Percentiles rank a stretch among this genome's conserved stretches.
Conservation (phyloP, 192 early-diverging fungal species). For the Coemansia erecta region DNA sequence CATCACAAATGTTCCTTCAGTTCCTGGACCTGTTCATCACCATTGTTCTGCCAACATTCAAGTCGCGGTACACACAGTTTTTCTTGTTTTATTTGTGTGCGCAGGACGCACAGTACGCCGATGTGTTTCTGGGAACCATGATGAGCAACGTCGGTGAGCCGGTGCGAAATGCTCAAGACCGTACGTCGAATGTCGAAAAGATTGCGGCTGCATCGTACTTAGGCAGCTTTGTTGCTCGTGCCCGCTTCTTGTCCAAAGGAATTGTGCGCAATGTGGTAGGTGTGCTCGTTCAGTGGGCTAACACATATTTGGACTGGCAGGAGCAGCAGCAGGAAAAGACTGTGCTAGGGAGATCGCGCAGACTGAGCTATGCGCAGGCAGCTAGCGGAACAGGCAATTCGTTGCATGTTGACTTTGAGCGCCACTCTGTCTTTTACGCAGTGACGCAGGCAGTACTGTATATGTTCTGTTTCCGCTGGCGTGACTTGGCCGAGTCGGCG, state of each 20-base stretch:
- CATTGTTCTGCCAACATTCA: slow-evolving; percentile 79
- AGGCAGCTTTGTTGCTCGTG: slow-evolving; percentile 84
- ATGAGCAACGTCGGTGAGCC: slow-evolving; percentile 56
- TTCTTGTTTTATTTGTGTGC: slow-evolving; percentile 81
- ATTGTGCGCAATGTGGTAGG: slow-evolving; percentile 66
- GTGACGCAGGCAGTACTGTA: slow-evolving; percentile 88
- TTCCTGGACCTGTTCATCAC: slow-evolving; percentile 79
- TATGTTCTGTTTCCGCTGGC: slow-evolving; percentile 94
- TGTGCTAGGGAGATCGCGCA: background rate
- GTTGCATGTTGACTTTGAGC: slow-evolving; percentile 54
- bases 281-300: slow-evolving; percentile 67
- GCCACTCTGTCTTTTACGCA: slow-evolving; percentile 81
- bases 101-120: slow-evolving; percentile 63
- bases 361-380: slow-evolving; percentile 2
- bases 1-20: slow-evolving; percentile 61
- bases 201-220: slow-evolving; percentile 81
- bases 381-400: background rate
- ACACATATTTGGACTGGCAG: slow-evolving; percentile 65
- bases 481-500: slow-evolving; percentile 61
- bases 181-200: slow-evolving; percentile 64
- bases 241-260: slow-evolving; percentile 65
- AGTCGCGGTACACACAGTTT: slow-evolving; percentile 90
- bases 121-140: slow-evolving; percentile 78
- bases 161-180: slow-evolving; percentile 40
- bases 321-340: slow-evolving; percentile 47